Conservation (phyloP, 805 yeast genomes). For the Saccharomycopsis lassenensis region DNA sequence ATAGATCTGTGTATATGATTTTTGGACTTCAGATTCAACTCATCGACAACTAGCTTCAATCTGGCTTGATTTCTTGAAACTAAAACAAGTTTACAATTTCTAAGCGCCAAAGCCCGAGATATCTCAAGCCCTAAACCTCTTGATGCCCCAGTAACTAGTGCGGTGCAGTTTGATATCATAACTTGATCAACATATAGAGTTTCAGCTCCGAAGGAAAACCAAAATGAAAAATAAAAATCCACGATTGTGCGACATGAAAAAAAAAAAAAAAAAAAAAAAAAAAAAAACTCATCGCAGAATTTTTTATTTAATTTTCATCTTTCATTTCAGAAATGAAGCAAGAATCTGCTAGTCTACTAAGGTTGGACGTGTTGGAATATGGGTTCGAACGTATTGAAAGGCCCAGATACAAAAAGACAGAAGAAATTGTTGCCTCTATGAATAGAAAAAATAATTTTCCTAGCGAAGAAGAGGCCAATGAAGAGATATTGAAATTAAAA, state of each 20-base stretch:
- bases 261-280: too few species aligned
- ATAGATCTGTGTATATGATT: constrained; percentile 26
- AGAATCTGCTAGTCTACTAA: constrained; percentile 20
- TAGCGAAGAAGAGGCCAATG: constrained; percentile 32
- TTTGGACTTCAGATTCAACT: constrained; percentile 3
- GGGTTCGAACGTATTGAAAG: constrained; percentile 2
- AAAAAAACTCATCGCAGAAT: too few species aligned
- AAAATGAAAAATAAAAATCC: too few species aligned
- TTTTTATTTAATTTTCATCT: too few species aligned
- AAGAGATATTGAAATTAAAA: constrained; percentile 36
- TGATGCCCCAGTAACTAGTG: constrained; percentile 59
- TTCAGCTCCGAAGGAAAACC: too few species aligned
- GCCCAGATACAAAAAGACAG: constrained; percentile 12
- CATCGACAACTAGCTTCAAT: constrained; percentile 24
- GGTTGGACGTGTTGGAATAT: constrained; percentile 45
- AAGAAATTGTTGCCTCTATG: constrained; percentile 31
- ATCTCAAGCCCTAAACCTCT: constrained; percentile 54
- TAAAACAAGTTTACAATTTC: constrained; percentile 43
- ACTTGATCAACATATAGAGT: too few species aligned
- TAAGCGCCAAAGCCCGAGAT: constrained; percentile 36
- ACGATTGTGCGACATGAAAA: too few species aligned
- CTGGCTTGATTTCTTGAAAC: constrained; percentile 35
- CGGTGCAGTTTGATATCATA: constrained; percentile 29
- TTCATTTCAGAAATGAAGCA: too few species aligned
- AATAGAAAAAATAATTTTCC: constrained; percentile 35